These are phyloP conservation scores for Acephala macrosclerotiorum DNA, from an alignment of 2,329 filamentous ascomycete species.

Conservation along the genomic window DNA sequence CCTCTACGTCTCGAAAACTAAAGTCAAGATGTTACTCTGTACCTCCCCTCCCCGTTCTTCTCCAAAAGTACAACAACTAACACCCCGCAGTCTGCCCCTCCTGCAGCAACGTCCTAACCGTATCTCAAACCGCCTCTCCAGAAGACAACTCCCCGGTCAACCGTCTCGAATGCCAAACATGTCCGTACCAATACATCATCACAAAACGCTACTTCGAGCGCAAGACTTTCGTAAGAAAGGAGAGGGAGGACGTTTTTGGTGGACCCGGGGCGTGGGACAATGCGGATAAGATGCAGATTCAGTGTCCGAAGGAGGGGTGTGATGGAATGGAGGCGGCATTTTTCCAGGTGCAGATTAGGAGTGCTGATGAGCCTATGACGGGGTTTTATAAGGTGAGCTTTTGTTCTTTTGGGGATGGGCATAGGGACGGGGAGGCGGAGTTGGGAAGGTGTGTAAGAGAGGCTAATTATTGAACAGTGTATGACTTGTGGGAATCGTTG, in stretches of 20 bases:
- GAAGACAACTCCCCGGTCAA: constrained; percentile 58
- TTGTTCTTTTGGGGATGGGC: neutral
- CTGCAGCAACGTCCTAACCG: constrained; percentile 84
- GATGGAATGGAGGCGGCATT: constrained; percentile 87
- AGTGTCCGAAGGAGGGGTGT: constrained; percentile 85
- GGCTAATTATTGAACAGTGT: constrained; percentile 54
- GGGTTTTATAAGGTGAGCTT: constrained; percentile 84
- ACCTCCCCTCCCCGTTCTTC: constrained; percentile 39
- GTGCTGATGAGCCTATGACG: constrained; percentile 98
- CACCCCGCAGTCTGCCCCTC: constrained; percentile 73
- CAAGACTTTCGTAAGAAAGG: constrained; percentile 80
- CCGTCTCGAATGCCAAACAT: constrained; percentile 93
- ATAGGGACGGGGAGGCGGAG: constrained; percentile 11
- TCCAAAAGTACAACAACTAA: constrained; percentile 19
- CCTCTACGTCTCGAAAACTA: neutral
- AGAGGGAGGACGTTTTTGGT: constrained; percentile 89
- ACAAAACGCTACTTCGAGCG: constrained; percentile 81
- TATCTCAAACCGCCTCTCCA: constrained; percentile 53
- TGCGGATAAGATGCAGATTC: constrained; percentile 81
- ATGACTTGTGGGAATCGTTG: constrained; percentile 71
- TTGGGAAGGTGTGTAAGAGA: constrained; percentile 35
- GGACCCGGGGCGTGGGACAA: constrained; percentile 90
- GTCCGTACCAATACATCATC: constrained; percentile 89
- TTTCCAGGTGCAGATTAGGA: constrained; percentile 96
- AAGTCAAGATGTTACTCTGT: constrained; percentile 70